Conservation (phyloP, 495 filamentous ascomycete species). For the Penicillium goetzii region DNA sequence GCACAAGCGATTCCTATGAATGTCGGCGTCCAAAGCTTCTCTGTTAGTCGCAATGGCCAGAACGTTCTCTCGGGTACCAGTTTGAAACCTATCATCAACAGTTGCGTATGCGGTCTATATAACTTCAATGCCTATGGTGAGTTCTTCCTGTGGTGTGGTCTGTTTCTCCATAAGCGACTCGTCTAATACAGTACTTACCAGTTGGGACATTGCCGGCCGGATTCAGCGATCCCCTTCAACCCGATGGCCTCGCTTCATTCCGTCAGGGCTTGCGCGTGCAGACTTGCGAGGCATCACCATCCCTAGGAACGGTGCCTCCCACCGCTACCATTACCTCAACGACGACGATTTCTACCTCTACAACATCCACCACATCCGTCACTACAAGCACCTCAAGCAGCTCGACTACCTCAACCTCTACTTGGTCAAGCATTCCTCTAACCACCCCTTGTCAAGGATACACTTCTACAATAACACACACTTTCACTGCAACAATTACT, state of each 20-base stretch:
- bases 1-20: constrained; percentile 54
- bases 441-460: neutral
- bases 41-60: constrained; percentile 45
- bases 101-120: constrained; percentile 49
- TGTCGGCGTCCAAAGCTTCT: constrained; percentile 54
- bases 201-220: constrained; percentile 52
- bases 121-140: constrained; percentile 62
- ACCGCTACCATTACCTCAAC: constrained; percentile 24
- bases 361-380: constrained; percentile 15
- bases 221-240: constrained; percentile 43
- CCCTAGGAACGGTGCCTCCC: constrained; percentile 37
- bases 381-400: constrained; percentile 7
- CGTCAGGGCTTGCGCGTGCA: constrained; percentile 48
- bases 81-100: constrained; percentile 50
- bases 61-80: constrained; percentile 53
- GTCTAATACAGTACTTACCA: constrained; percentile 1
- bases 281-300: constrained; percentile 51
- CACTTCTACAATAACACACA: constrained; percentile 13
- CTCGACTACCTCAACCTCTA: constrained; percentile 16
- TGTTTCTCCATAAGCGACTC: neutral
- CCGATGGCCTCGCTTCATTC: constrained; percentile 46
- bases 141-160: neutral
- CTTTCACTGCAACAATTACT: constrained; percentile 19
- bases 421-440: neutral
- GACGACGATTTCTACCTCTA: constrained; percentile 16